These are phyloP conservation scores for Botrytis fragariae DNA, from an alignment of 2,329 filamentous ascomycete species.

Conservation along the genomic window DNA sequence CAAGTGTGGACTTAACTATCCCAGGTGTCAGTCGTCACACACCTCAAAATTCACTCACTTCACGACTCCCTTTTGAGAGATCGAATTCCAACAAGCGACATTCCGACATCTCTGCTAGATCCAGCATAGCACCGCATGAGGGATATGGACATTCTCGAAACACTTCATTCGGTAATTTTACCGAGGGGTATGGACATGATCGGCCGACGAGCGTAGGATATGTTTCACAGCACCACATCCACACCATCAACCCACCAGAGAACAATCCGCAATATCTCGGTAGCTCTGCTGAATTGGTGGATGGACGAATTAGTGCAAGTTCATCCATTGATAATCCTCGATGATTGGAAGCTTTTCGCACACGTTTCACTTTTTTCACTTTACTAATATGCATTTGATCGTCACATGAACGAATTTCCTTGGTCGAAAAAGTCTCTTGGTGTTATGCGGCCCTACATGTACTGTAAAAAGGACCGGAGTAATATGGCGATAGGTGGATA, in stretches of 20 bases:
- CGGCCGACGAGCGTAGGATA: conserved; percentile 54
- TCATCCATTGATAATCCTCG: conserved; percentile 29
- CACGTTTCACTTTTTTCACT: conserved; percentile 16
- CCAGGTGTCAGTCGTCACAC: conserved; percentile 24
- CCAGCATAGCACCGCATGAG: conserved; percentile 49
- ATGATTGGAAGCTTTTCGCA: neutral
- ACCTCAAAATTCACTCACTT: conserved; percentile 32
- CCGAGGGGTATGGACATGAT: conserved; percentile 44
- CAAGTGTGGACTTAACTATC: conserved; percentile 26
- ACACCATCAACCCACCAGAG: conserved; percentile 50
- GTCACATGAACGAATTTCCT: conserved; percentile 21
- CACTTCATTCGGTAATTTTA: conserved; percentile 28
- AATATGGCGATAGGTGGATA: conserved; percentile 11
- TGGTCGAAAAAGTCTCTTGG: conserved; percentile 21
- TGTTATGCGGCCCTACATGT: conserved; percentile 16
- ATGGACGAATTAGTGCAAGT: conserved; percentile 37
- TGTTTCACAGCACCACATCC: conserved; percentile 58
- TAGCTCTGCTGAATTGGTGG: conserved; percentile 56
- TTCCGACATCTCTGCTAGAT: conserved; percentile 51
- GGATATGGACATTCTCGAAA: conserved; percentile 43
- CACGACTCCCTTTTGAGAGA: conserved; percentile 55
- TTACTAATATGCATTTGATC: conserved; percentile 14
- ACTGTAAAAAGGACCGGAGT: conserved; percentile 21
- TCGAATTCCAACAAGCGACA: conserved; percentile 52
- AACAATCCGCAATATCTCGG: conserved; percentile 48